phyloP scores from a whole-genome alignment of 1,284 basidiomycete species.

The Tilletiopsis washingtonensis region DNA sequence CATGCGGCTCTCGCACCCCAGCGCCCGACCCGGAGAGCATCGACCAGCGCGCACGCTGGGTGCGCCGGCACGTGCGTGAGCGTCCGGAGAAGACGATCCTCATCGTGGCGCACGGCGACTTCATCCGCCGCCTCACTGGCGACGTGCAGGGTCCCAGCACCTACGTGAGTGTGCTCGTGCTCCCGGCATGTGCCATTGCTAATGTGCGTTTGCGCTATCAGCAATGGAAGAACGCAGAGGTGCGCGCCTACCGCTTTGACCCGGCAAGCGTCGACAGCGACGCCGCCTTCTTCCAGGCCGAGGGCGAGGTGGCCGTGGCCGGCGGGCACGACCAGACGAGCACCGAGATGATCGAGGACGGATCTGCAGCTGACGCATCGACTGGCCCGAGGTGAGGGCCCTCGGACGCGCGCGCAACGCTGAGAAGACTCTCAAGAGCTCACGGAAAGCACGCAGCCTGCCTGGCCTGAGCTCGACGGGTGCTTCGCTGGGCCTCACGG shows the following conservation, averaged over 20 bases:
- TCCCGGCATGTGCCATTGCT: not conserved
- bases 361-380: not conserved
- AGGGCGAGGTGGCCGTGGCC: conserved; percentile 26
- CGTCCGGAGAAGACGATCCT: conserved; percentile 41
- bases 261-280: conserved; percentile 24
- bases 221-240: conserved; percentile 44
- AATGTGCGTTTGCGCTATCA: too few species aligned
- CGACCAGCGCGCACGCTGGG: conserved; percentile 39
- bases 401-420: too few species aligned
- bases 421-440: too few species aligned
- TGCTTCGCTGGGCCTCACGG: not conserved
- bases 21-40: conserved; percentile 33
- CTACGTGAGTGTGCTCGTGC: not conserved
- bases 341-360: conserved; percentile 14
- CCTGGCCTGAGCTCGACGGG: not conserved
- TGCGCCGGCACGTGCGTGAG: conserved; percentile 40
- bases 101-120: conserved; percentile 46
- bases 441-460: not conserved
- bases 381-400: not conserved
- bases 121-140: conserved; percentile 38
- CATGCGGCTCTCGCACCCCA: too few species aligned
- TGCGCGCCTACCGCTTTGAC: conserved; percentile 38
- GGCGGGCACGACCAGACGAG: conserved; percentile 33
- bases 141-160: conserved; percentile 7
- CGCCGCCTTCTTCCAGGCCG: conserved; percentile 22